Evolutionary conservation across 1,284 basidiomycete species (phyloP), one percentile per base, ranked within the genome.

Genomic region (Erythrobasidium hasegawianum): DNA sequence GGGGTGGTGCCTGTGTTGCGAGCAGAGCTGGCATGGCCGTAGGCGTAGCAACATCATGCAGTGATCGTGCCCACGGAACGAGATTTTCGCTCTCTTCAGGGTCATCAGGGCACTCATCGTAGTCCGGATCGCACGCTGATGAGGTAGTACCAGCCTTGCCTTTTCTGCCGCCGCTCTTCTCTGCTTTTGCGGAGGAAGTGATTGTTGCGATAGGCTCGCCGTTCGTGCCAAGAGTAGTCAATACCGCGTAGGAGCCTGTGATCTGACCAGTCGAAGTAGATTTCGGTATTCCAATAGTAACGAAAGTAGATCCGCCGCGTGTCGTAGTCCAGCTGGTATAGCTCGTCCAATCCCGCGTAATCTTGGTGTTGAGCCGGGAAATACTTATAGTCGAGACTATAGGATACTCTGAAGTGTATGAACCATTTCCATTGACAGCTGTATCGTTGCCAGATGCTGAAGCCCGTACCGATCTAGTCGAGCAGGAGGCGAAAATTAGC

Each of bases 371-470:
- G n/a, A 27, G 50, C 9, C 16, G 9, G 7, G 50, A 53, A 16
- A 29, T 53, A 27, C 20, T 16, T 16, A 20, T 53, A 2, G 26
- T 24, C 3, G 26, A 16, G 26, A 22, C 50, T 7, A 53, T 27
- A 16, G 50, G 50, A 16, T 24, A 53, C 7, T 16, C 18, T 16
- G 50, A 53, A 16, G 50, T 53, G 20, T 53, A 53, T 29, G 18
- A 22, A 26, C 50, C 50, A 22, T 29, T 22, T 16, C 50, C 50
- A 53, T 53, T 53, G 50, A 53, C 50, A 16, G 50, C 7, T 20
- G 14, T 16, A 20, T 8, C 20, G 20, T 20, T 16, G 14, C 22
- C 43, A 18, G 43, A 47, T 24, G 43, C 22, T 18, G 43, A 47
- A 5, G 43, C 43, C 5, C 22, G 16, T 5, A 47, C 22, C n/a